Evolutionary conservation across 257 asterid species (phyloP).

Genomic region (Phtheirospermum japonicum): DNA sequence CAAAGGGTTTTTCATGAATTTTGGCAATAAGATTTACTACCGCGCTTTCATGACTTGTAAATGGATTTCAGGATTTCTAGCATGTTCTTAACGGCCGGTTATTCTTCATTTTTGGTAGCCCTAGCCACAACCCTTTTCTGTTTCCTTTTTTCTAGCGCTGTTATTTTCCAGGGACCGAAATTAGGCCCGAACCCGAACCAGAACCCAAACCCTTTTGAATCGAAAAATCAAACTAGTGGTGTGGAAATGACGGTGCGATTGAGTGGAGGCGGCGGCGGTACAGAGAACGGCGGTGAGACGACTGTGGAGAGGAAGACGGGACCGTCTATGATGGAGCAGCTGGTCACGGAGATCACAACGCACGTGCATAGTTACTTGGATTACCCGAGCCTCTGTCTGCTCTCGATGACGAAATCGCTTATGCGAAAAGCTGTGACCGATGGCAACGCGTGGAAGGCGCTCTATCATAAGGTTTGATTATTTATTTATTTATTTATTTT

Average conservation of each 20-base stretch:
- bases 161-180: constrained; percentile 34
- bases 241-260: constrained; percentile 35
- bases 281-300: constrained; percentile 43
- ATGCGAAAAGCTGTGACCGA: constrained; percentile 97
- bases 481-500: not conserved
- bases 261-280: constrained; percentile 25
- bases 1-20: constrained; percentile 36
- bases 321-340: constrained; percentile 97
- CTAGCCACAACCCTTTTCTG: constrained; percentile 46
- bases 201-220: constrained; percentile 25
- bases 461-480: constrained; percentile 74
- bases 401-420: constrained; percentile 93
- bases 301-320: constrained; percentile 66
- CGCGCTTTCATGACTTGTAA: constrained; percentile 49
- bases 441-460: constrained; percentile 96
- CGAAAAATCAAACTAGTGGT: constrained; percentile 14
- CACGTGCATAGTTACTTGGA: constrained; percentile 96
- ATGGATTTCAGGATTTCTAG: constrained; percentile 67
- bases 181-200: constrained; percentile 21
- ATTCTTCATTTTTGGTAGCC: constrained; percentile 40
- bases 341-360: constrained; percentile 97
- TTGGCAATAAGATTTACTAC: constrained; percentile 20
- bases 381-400: constrained; percentile 87
- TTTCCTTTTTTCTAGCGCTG: constrained; percentile 41
- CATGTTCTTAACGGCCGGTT: constrained; percentile 34